Evolutionary conservation across 2,329 filamentous ascomycete species (phyloP).

Genomic region (Ophiostoma australiae): DNA sequence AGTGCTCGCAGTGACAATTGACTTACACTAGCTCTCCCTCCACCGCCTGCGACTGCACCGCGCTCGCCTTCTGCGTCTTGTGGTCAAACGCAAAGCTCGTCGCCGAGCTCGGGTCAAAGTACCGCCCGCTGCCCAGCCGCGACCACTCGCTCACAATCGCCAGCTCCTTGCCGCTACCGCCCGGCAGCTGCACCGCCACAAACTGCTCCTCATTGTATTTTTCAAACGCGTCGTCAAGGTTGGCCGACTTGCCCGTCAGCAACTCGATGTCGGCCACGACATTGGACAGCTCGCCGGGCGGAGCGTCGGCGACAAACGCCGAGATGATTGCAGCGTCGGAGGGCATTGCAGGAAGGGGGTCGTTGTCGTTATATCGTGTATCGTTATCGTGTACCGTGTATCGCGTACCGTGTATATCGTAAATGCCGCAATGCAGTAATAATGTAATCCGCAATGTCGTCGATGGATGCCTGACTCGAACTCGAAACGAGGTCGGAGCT

Average conservation of each 20-base stretch:
- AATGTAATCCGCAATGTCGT: background rate
- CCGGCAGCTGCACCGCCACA: conserved; percentile 80
- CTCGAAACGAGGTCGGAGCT: background rate
- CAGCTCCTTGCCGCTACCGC: conserved; percentile 67
- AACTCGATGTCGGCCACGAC: conserved; percentile 76
- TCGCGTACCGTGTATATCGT: too few relatives aligned
- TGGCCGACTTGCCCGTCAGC: conserved; percentile 66
- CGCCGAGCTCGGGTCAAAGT: conserved; percentile 84
- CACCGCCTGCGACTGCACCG: conserved; percentile 69
- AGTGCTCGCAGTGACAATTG: background rate
- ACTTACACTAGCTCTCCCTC: conserved; percentile 76
- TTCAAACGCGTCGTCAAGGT: conserved; percentile 77
- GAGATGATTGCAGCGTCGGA: conserved; percentile 57
- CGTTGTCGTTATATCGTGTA: conserved; percentile 28
- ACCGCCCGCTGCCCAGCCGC: conserved; percentile 56
- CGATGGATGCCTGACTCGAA: background rate
- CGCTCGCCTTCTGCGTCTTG: conserved; percentile 73
- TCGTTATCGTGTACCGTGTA: conserved; percentile 28
- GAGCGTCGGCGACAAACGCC: conserved; percentile 88
- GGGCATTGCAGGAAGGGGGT: background rate
- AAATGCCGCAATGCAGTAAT: too few relatives aligned
- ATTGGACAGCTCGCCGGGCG: conserved; percentile 66
- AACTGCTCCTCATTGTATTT: conserved; percentile 98
- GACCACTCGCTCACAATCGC: conserved; percentile 87
- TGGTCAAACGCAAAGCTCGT: conserved; percentile 90